Conservation (phyloP, 306 rosid species). For the Vigna mungo region DNA sequence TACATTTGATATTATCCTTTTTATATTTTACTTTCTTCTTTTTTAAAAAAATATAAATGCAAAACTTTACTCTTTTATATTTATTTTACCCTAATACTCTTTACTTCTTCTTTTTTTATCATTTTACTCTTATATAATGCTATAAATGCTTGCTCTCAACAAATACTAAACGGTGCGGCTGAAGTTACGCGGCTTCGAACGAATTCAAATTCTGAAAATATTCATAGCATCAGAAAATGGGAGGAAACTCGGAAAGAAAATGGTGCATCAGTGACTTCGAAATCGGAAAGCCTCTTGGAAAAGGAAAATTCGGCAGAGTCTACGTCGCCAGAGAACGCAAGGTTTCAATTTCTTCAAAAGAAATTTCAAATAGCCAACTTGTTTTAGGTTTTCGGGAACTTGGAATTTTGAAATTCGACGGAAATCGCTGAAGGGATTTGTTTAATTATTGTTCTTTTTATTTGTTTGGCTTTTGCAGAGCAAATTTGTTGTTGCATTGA, state of each 20-base stretch:
- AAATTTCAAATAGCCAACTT: background rate
- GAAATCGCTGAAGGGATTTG: background rate
- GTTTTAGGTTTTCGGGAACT: background rate
- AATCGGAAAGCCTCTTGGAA: slow-evolving; percentile 89
- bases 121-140: too few relatives aligned
- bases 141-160: too few relatives aligned
- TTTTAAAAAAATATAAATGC: too few relatives aligned
- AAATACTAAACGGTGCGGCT: slow-evolving; percentile 1
- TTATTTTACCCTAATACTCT: too few relatives aligned
- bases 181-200: background rate
- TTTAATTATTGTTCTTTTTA: background rate
- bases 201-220: background rate
- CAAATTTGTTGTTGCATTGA: slow-evolving; percentile 78
- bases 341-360: slow-evolving; percentile 43
- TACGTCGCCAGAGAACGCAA: slow-evolving; percentile 79
- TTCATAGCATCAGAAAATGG: background rate
- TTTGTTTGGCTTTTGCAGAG: slow-evolving; percentile 55
- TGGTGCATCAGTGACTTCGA: slow-evolving; percentile 82
- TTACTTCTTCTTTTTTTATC: too few relatives aligned
- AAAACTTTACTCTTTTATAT: too few relatives aligned
- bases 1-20: too few relatives aligned
- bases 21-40: too few relatives aligned
- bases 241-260: slow-evolving; percentile 37
- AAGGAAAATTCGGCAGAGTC: slow-evolving; percentile 88
- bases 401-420: background rate